Evolutionary conservation across 495 filamentous ascomycete species (phyloP), one percentile per base, ranked within the genome.

Genomic region (Aspergillus nanangensis): DNA sequence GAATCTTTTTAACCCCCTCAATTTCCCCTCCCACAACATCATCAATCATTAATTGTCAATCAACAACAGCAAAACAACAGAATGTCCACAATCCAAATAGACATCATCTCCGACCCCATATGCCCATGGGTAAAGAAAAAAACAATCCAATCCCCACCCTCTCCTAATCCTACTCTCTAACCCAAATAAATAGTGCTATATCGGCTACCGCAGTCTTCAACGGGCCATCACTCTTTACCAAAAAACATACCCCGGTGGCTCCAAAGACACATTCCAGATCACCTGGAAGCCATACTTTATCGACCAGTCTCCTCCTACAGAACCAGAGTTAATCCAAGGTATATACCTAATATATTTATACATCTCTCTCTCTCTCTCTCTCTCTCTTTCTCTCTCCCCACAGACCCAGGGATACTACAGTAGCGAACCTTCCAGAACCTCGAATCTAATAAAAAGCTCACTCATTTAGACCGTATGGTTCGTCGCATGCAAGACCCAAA

Each of bases 51-150:
- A n/a, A n/a, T n/a, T n/a, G n/a, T n/a, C n/a, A n/a, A n/a, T n/a
- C n/a, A n/a, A n/a, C n/a, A n/a, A n/a, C n/a, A n/a, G n/a, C n/a
- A n/a, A n/a, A n/a, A n/a, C n/a, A n/a, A n/a, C n/a, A n/a, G n/a
- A 29, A 87, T 87, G 83, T 76, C 80, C 3, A 68, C 74, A 47
- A 85, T 85, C 66, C 60, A 75, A 18, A 83, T 87, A 53, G 70
- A 80, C 19, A 72, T 87, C 45, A 69, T 82, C n/a, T 77, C 67
- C 27, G 84, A 87, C 64, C 75, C 69, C 2, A 78, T 87, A 24
- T 88, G 84, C 60, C 83, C 83, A 2, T 87, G 79, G 63, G 76
- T 73, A 52, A n/a, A n/a, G n/a, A n/a, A n/a, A n/a, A n/a, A n/a
- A n/a, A n/a, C n/a, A n/a, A n/a, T n/a, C n/a, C n/a, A n/a, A n/a